These are phyloP conservation scores for Phytophthora tentaculata DNA, from an alignment of 352 stramenopile genomes.

Conservation along the genomic window DNA sequence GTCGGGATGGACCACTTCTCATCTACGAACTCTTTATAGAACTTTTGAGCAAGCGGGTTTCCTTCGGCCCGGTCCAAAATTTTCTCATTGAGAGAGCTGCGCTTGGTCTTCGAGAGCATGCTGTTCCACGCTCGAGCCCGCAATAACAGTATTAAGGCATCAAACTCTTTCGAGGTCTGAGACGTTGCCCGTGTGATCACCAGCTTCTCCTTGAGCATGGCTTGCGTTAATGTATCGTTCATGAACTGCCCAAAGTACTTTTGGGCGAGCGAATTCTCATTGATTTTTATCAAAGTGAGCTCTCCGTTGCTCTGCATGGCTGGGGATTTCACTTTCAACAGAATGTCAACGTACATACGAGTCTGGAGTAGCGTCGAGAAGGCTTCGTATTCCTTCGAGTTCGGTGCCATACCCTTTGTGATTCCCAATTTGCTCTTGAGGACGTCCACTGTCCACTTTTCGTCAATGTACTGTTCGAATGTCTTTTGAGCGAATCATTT, in stretches of 20 bases:
- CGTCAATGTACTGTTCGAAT: constrained; percentile 1
- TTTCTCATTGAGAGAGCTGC: neutral
- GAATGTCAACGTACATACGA: constrained; percentile 6
- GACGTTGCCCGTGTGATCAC: neutral
- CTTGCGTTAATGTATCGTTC: neutral
- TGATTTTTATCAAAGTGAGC: neutral
- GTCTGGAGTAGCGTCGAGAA: neutral
- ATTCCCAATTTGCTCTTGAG: constrained; percentile 12
- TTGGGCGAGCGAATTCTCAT: constrained; percentile 2
- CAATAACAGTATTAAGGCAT: neutral
- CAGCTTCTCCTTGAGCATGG: neutral
- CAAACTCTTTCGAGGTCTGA: constrained; percentile 1
- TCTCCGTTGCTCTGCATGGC: neutral
- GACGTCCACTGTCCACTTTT: neutral
- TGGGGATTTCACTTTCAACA: constrained; percentile 3
- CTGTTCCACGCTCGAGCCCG: constrained; percentile 4
- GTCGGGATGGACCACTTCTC: neutral
- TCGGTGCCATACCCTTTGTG: neutral
- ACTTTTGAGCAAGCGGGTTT: constrained; percentile 4
- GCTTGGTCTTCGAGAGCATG: constrained; percentile 1
- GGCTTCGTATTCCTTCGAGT: constrained; percentile 9
- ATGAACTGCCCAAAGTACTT: constrained; percentile 9
- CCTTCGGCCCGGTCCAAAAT: neutral
- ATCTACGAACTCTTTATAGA: neutral
- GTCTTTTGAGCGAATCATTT: constrained; percentile 3